Evolutionary conservation across 2,329 filamentous ascomycete genomes (phyloP), one percentile per base, ranked within the genome.

Genomic region (Pseudohalonectria lignicola): DNA sequence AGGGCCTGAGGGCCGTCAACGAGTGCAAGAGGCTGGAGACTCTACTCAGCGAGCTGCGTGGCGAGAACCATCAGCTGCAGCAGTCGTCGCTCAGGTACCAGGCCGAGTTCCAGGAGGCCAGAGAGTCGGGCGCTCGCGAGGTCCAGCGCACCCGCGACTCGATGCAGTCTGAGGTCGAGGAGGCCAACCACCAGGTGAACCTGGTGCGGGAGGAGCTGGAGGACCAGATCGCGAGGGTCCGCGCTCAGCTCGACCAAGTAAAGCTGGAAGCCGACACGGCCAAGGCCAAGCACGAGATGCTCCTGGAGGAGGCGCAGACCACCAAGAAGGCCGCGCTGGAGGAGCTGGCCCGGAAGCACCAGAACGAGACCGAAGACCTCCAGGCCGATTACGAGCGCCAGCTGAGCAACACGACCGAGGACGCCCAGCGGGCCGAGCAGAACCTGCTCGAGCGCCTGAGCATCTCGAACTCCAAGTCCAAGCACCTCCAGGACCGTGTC

Each of bases 401-500:
- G 45, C 62, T 94, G 41, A 76, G 71, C 52, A 86, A 83, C 47
- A 74, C 78, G 9, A 66, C 76, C 5, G 88, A 96, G 52, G 88
- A 96, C 59, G 82, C 81, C 42, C 79, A 90, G 49, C 79, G 84
- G 36, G 69, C 78, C 3, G 87, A 94, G 57, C 72, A 80, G 44
- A 82, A 88, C 54, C 74, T 93, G 31, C 72, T 82, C 34, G 86
- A 95, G 53, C 79, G 84, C 19, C 72, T 96, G 39, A 79, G 76
- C 45, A 71, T 96, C 40, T 85, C 86, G 0, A 77, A 88, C 8
- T 85, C 86, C 40, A 94, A 90, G 67, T 76, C 82, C 4, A 78
- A 87, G 49, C 83, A 93, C 55, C 74, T 93, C 17, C 82, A 93
- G 55, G 88, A 95, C 50, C 86, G 85, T 49, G 75, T 95, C 19